Conservation (phyloP, 2,329 filamentous ascomycete genomes). For the Fusarium nurragi region DNA sequence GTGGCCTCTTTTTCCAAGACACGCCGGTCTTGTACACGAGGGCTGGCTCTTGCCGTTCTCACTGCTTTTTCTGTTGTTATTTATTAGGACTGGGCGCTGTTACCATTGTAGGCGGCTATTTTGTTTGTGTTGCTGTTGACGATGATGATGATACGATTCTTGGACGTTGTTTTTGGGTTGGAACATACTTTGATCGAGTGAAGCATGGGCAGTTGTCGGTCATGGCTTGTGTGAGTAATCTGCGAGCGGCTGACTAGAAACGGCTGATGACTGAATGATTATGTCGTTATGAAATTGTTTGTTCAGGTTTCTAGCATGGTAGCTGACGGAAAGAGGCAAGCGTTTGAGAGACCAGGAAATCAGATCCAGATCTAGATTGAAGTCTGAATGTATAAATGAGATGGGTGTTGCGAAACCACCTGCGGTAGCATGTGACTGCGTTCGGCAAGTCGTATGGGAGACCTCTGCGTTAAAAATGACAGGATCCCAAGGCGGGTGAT, state of each 20-base stretch:
- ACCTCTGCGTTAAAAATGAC: background rate
- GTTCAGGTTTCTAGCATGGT: conserved; percentile 21
- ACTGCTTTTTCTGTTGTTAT: conserved; percentile 20
- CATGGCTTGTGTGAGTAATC: conserved; percentile 42
- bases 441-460: background rate
- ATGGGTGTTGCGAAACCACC: conserved; percentile 4
- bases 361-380: conserved; percentile 4
- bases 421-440: background rate
- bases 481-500: background rate
- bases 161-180: conserved; percentile 38
- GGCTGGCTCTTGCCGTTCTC: conserved; percentile 37
- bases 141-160: conserved; percentile 35
- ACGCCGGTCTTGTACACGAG: conserved; percentile 23
- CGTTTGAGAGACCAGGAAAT: conserved; percentile 28
- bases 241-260: conserved; percentile 41
- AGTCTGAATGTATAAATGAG: background rate
- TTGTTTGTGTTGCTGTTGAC: conserved; percentile 26
- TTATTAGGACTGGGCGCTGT: conserved; percentile 19
- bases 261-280: conserved; percentile 47
- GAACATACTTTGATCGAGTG: conserved; percentile 43
- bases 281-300: conserved; percentile 43
- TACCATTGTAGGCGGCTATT: conserved; percentile 17
- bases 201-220: conserved; percentile 38
- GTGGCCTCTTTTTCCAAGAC: conserved; percentile 21
- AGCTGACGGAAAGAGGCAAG: conserved; percentile 15